Evolutionary conservation across 164 flowering plant species (phyloP), one percentile per base, ranked within the genome.

Genomic region (Berberis vulgaris): DNA sequence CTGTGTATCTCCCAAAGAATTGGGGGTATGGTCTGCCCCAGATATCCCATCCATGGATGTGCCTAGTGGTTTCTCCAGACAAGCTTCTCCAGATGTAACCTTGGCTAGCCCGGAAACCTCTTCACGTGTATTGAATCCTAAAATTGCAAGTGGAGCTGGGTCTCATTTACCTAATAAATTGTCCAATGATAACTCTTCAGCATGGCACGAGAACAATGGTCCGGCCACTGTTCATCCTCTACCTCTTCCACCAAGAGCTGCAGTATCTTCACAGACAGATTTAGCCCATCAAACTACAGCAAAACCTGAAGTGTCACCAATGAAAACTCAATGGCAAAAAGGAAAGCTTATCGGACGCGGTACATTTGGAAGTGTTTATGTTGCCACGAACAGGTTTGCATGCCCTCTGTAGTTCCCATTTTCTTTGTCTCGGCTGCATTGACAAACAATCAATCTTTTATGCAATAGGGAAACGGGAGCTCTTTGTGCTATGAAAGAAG

Each of bases 401-500:
- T 49, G 11, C 64, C 49, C 57, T 42, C 26, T 53, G 6, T 47
- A 7, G 55, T 9, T 45, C 9, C 43, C 5, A 65, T 57, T 43
- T 60, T 45, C 39, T 10, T 64, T 63, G 49, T 12, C 55, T 66
- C 41, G 66, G 62, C 59, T 63, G 4, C 41, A 57, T 7, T 50
- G 43, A 13, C 61, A 0, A 10, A 39, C 60, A 59, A 67, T 53
- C 6, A 8, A 1, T 63, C 3, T 54, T 69, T 2, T 47, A 44
- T 64, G 67, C 41, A 11, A 73, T 79, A 93, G 97, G 61, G 85
- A 83, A 63, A 63, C 66, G 43, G 66, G 66, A 53, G 66, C 97
- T 43, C 71, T 83, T 26, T 93, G 97, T 82, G 97, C 98, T n/a
- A 90, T 93, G 94, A 93, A 93, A 82, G 98, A 90, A 76, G 98